Base-by-base conservation (phyloP, 768 basidiomycete species). In the Chalciporus chontae region DNA sequence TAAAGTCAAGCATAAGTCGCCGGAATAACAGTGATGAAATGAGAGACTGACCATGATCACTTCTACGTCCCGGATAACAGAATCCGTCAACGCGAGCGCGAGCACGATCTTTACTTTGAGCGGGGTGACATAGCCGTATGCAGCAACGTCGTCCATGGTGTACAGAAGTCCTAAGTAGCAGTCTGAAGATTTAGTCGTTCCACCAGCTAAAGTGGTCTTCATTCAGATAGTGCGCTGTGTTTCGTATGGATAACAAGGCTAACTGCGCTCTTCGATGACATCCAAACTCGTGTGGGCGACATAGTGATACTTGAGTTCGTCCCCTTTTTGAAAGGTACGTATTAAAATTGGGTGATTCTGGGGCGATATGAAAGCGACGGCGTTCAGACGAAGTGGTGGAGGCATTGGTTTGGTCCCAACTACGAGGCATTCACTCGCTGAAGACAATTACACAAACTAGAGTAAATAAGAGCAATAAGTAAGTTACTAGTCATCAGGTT, bases 51-150 rank as follows among this genome's bases (percentile, higher is more conserved):
- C 92, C 62, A 79, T 79, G 54, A 80, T 77, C 50, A 94, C 77
- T 59, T 94, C 92, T 21, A 77, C 74, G 63, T 95, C 93, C 34
- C 81, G 80, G 26, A 94, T 81, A 18, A 93, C 80, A 11, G 87
- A 76, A 62, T 95, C 93, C 8, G 87, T 82, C 54, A 94, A 69
- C 8, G 88, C 84, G 44, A 94, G 68, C 1, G 85, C 85, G 45
- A 94, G 63, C 50, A 95, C 78, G 59, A 95, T 91, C 73, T 93
- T 94, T 60, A 93, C 77, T 62, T 87, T 90, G 53, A 90, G 72
- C 11, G 92, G 90, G 9, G 90, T 93, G 43, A 93, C 80, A 69
- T 92, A 95, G 36, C 92, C 93, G 67, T 94, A 94, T 34, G 92
- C 89, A 2, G 90, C 91, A 43, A 90, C 86, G 57, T 94, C 92